Evolutionary conservation across 148 eudicot genomes (phyloP), one percentile per base, ranked within the genome.

Genomic region (Fagopyrum esculentum): DNA sequence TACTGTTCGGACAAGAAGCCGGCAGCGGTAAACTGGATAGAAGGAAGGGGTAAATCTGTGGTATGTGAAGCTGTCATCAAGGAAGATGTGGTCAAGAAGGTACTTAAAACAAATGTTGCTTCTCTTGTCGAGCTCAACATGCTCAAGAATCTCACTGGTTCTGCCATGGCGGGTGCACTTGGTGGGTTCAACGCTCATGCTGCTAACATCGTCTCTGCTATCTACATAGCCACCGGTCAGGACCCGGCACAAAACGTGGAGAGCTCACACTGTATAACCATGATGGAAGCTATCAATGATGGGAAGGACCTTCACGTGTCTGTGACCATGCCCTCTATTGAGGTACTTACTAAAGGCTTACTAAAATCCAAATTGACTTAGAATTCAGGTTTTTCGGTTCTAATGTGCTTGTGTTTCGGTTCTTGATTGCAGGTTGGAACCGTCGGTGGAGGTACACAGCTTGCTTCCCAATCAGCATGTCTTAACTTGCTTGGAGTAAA

Each of bases 251-350:
- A 84, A 77, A 84, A 84, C 61, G 75, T 84, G 5, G 87, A 84
- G 80, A 84, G 87, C 60, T 84, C 87, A 48, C 87, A 84, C 57
- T 84, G 87, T 71, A 84, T 84, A 52, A 84, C 87, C 66, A 81
- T 84, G 87, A 79, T 84, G 87, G 87, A 84, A 60, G 79, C 84
- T 29, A 72, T 84, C 17, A 84, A 84, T 19, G 81, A 71, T 12
- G 87, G 87, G 78, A 80, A 82, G 74, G 87, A 84, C 69, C 87
- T 84, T 69, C 87, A 84, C 44, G 66, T 84, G 74, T 84, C 87
- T 10, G 87, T 84, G 73, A 79, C 87, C 63, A 84, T 84, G 87
- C 87, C 87, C 70, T 84, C 85, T 75, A 84, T 84, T 75, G 87
- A 84, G 87, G 26, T 22, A 22, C 26, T 84, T 84, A 84, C 30